Conservation (phyloP, 2,329 filamentous ascomycete genomes). For the Drechslerella dactyloides region DNA sequence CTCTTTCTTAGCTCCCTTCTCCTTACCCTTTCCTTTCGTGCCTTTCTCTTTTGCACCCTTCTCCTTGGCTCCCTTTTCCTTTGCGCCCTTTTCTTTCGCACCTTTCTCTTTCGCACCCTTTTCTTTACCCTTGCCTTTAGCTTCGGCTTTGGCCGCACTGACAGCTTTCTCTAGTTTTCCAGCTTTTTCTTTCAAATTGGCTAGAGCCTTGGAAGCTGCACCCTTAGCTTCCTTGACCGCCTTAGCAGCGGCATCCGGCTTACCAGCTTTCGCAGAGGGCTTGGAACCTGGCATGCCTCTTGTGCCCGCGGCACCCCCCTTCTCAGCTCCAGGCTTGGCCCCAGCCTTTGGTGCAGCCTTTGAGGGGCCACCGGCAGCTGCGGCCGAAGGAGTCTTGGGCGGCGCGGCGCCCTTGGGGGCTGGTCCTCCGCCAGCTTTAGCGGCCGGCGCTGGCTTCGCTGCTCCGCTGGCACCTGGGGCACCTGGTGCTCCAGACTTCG, state of each 20-base stretch:
- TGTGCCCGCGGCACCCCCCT: neutral
- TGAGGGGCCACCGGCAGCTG: neutral
- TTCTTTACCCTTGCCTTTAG: neutral
- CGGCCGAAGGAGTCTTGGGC: neutral
- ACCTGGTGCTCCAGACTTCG: neutral
- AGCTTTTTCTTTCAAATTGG: neutral
- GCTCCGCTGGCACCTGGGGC: neutral
- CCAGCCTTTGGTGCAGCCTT: neutral
- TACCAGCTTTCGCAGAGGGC: neutral
- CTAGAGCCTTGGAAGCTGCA: neutral
- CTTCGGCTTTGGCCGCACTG: neutral
- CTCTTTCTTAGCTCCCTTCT: neutral
- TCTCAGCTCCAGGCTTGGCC: neutral
- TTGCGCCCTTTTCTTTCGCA: neutral
- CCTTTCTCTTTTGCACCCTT: neutral
- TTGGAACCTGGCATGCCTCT: neutral
- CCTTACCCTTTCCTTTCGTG: neutral
- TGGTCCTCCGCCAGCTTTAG: conserved; percentile 2
- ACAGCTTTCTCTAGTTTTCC: neutral
- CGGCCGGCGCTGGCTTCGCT: neutral
- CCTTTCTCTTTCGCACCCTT: neutral
- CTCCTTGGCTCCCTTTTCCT: conserved; percentile 6
- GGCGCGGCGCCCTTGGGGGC: neutral
- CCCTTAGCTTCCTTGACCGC: too few relatives aligned
- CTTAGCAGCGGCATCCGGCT: neutral